These are phyloP conservation scores for Taxillus chinensis DNA, from an alignment of 164 flowering plant species.

Conservation along the genomic window DNA sequence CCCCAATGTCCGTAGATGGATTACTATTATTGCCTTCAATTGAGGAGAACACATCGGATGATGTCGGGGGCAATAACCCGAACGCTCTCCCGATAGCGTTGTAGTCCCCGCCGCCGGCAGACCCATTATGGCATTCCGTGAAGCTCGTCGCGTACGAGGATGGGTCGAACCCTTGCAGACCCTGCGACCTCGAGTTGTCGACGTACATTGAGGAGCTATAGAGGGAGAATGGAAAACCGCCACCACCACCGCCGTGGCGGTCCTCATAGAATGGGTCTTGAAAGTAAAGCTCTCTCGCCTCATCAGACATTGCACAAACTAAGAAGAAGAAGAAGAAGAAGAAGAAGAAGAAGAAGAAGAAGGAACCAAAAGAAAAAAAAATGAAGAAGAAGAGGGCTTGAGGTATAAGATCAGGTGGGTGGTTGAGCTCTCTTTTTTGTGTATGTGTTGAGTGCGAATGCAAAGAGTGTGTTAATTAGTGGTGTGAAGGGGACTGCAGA, in stretches of 20 bases:
- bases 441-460: too few relatives aligned
- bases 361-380: slow-evolving; percentile 4
- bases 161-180: slow-evolving; percentile 18
- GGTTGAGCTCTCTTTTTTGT: too few relatives aligned
- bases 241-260: neutral
- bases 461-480: neutral
- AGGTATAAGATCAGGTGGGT: too few relatives aligned
- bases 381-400: too few relatives aligned
- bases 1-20: neutral
- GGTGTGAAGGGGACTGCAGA: neutral
- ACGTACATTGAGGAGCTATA: neutral
- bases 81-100: slow-evolving; percentile 26
- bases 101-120: slow-evolving; percentile 16
- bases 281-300: slow-evolving; percentile 23
- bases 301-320: slow-evolving; percentile 19
- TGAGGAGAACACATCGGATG: slow-evolving; percentile 31
- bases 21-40: slow-evolving; percentile 14
- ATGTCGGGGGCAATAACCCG: slow-evolving; percentile 35
- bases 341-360: slow-evolving; percentile 10
- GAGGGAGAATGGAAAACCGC: neutral
- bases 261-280: slow-evolving; percentile 20
- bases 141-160: slow-evolving; percentile 33
- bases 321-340: slow-evolving; percentile 5
- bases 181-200: slow-evolving; percentile 1
- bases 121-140: slow-evolving; percentile 32